Base-by-base conservation (phyloP, 139 green algal species). In the Asterochloris sp. region DNA sequence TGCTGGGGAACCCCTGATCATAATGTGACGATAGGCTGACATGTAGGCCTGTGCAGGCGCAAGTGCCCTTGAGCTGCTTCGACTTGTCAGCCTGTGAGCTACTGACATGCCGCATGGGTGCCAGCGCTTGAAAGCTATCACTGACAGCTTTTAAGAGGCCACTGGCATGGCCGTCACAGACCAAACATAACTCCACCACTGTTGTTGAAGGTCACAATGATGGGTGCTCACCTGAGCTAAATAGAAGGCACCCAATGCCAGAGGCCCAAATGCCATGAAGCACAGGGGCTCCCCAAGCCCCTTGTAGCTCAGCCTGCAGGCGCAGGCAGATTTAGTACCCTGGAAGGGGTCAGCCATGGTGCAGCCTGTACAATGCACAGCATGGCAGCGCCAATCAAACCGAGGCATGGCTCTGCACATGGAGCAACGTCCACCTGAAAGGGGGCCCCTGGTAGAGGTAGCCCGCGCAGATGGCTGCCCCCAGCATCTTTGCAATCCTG, bases 401-500 rank as follows among this genome's bases (percentile, higher is more conserved):
- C 4, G 38, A 54, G 2, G 71, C 21, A 47, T 2, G 15, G 19
- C 14, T 77, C 26, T 47, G 21, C 71, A 47, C 4, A 16, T 77
- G 8, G 62, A 10, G n/a, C 16, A 15, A 79, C 8, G 23, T 38
- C 68, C 64, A 93, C 89, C 96, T 90, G 89, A 99, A 99, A 10
- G 97, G 97, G 15, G 97, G 97, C 8, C 96, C 97, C 85, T 99
- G 97, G 87, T 99, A 99, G 13, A 99, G 77, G 81, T 99, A 98
- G 29, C 97, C 97, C 80, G 92, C 95, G 11, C 81, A 88, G 21
- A 99, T 94, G 0, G 96, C 91, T 0, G 86, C 84, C 0, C 86
- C 89, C 54, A 99, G 91, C 88, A 97, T 89, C 38, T 54, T 83
- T 29, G 76, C 54, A 8, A 83, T 76, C 62, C 94, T 85, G 23